Evolutionary conservation across 805 yeast species (phyloP).

Genomic region (Wickerhamomyces pijperi): DNA sequence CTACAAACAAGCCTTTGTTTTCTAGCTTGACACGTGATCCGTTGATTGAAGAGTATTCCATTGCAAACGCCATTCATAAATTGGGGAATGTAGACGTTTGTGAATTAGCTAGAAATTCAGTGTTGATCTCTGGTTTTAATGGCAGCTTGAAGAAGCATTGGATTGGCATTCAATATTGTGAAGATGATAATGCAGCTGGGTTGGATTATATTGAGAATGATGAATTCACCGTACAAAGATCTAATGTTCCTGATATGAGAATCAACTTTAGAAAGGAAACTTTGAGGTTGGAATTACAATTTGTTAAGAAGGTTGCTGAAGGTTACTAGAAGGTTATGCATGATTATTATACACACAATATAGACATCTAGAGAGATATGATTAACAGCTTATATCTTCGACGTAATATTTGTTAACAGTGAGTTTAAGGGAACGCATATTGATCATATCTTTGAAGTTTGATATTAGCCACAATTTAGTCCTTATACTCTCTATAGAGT

Average conservation of each 20-base stretch:
- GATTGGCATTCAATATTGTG: slow-evolving; percentile 16
- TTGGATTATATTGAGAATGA: slow-evolving; percentile 10
- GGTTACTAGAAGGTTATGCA: no score
- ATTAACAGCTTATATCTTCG: no score
- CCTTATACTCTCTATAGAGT: no score
- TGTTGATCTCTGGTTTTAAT: slow-evolving; percentile 17
- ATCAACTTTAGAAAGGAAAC: slow-evolving; percentile 15
- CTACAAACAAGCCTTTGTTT: slow-evolving; percentile 18
- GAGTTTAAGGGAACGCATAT: no score
- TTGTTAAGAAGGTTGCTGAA: slow-evolving; percentile 1
- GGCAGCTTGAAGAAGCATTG: slow-evolving; percentile 16
- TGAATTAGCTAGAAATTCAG: slow-evolving; percentile 18
- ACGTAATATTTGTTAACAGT: no score
- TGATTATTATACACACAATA: no score
- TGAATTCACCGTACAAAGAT: slow-evolving; percentile 17
- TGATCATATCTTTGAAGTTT: no score
- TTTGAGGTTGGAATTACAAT: slow-evolving; percentile 11
- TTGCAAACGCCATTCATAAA: slow-evolving; percentile 18
- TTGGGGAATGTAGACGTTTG: slow-evolving; percentile 17
- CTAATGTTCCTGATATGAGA: slow-evolving; percentile 19
- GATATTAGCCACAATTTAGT: no score
- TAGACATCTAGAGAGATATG: no score
- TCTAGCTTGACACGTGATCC: slow-evolving; percentile 19
- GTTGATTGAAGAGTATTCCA: slow-evolving; percentile 18
- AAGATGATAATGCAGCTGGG: neutral